Percentiles rank a stretch among this genome's conserved stretches.
Conservation (phyloP, 1,139 yeast species). For the Yamadazyma aaseri region DNA sequence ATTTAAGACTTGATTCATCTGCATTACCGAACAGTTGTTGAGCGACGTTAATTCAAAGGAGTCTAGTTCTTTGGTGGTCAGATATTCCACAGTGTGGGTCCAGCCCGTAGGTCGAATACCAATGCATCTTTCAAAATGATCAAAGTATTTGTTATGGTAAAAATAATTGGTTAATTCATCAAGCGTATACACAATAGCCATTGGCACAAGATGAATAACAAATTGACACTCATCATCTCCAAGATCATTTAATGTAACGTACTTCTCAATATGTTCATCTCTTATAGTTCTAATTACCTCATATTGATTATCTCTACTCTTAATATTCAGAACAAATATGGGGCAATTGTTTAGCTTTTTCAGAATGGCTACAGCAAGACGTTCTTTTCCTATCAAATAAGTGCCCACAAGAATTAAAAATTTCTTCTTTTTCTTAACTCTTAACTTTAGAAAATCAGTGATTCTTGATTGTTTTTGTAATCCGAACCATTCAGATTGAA, state of each 20-base stretch:
- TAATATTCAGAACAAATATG: conserved; percentile 49
- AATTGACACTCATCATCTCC: conserved; percentile 43
- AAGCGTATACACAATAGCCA: conserved; percentile 44
- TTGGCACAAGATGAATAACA: conserved; percentile 69
- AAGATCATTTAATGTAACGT: conserved; percentile 30
- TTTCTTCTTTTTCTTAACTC: conserved; percentile 23
- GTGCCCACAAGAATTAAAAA: conserved; percentile 79
- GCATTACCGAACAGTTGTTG: conserved; percentile 2
- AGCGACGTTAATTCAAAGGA: conserved; percentile 18
- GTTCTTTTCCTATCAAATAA: conserved; percentile 89
- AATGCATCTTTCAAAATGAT: conserved; percentile 53
- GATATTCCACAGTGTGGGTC: conserved; percentile 46
- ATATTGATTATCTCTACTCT: conserved; percentile 48
- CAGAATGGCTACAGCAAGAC: conserved; percentile 71
- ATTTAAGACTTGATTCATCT: conserved; percentile 12
- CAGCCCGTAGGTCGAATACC: conserved; percentile 87
- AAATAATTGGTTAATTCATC: conserved; percentile 49
- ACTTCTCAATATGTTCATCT: conserved; percentile 31
- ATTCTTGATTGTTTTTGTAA: conserved; percentile 37
- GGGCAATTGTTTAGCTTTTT: conserved; percentile 46
- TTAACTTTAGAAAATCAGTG: conserved; percentile 36
- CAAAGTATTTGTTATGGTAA: conserved; percentile 45
- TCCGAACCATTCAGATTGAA: conserved; percentile 41
- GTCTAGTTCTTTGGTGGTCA: conserved; percentile 13
- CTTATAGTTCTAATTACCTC: conserved; percentile 37